Conservation (phyloP, 495 filamentous ascomycete genomes). For the Podospora conica region DNA sequence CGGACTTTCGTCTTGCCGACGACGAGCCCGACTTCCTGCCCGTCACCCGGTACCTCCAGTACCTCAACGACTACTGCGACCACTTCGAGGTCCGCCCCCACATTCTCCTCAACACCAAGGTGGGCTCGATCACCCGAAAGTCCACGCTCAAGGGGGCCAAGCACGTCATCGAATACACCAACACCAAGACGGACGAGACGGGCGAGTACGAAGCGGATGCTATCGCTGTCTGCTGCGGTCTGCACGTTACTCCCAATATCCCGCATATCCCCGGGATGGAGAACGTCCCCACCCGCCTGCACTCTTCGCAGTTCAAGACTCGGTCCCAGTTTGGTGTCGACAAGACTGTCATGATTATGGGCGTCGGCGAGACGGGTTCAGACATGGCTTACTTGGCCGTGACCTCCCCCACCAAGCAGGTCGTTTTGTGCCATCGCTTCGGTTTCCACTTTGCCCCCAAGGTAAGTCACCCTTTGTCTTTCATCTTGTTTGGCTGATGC, state of each 20-base stretch:
- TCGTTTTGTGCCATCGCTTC: constrained; percentile 37
- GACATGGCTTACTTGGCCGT: constrained; percentile 39
- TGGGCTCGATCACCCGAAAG: constrained; percentile 20
- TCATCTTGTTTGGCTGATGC: background rate
- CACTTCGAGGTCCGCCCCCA: constrained; percentile 35
- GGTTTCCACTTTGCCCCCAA: constrained; percentile 38
- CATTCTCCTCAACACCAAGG: constrained; percentile 30
- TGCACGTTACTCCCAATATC: constrained; percentile 36
- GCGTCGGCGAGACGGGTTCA: constrained; percentile 39
- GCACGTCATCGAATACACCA: constrained; percentile 26
- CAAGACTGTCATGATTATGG: constrained; percentile 38
- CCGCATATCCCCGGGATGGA: constrained; percentile 35
- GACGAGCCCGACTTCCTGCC: constrained; percentile 34
- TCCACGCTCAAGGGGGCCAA: constrained; percentile 3
- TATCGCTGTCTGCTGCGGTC: constrained; percentile 39
- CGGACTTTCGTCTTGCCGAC: constrained; percentile 30
- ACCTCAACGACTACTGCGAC: constrained; percentile 37
- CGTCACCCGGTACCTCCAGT: constrained; percentile 27
- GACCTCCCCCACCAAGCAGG: constrained; percentile 32
- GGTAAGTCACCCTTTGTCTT: background rate
- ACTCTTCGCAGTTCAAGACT: constrained; percentile 40
- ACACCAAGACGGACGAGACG: constrained; percentile 4
- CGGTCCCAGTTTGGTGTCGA: constrained; percentile 32
- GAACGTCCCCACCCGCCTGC: constrained; percentile 31
- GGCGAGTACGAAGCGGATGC: constrained; percentile 31